Base-by-base conservation (phyloP, 257 asterid species). In the Nicotiana tomentosiformis region DNA sequence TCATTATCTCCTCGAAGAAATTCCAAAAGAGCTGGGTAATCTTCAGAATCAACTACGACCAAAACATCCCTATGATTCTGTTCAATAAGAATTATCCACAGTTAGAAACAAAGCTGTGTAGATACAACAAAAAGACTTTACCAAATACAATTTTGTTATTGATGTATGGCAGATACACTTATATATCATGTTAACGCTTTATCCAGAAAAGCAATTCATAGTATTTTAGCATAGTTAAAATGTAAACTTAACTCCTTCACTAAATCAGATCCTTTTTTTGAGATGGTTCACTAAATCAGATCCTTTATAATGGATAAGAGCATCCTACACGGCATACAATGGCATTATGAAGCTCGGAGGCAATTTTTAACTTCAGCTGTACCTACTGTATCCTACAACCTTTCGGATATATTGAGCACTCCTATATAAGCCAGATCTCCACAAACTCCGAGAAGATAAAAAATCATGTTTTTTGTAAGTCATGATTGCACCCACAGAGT, bases 51-150 rank as follows among this genome's bases (percentile, higher is more conserved):
- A 62, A 96, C 98, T 65, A 93, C 98, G 77, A 94, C 93, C 92
- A 96, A 82, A 82, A 96, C 99, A 90, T 96, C 99, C 87, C 88
- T 93, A 79, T 94, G 98, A 84, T 96, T 96, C 99, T 96, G 94
- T 80, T 74, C 79, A 81, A 86, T 32, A 82, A 51, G 43, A 46
- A 76, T 0, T 15, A 15, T 17, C 62, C 80, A 51, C 26, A 29
- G 43, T 76, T 51, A 76, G 62, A 51, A 4, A 51, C 46, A 26
- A 0, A 49, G 9, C 1, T 74, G 80, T 26, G 11, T 2, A 43
- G 51, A 51, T 12, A 51, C 80, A 51, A 49, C 26, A 51, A 26
- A 26, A 26, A 26, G 64, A 67, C 10, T 8, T 14, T 51, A 76
- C 26, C 46, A 51, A 8, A 76, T 26, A 51, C 26, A 26, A 30